These are phyloP conservation scores for Spatholobus suberectus DNA, from an alignment of 306 rosid species.

Conservation along the genomic window DNA sequence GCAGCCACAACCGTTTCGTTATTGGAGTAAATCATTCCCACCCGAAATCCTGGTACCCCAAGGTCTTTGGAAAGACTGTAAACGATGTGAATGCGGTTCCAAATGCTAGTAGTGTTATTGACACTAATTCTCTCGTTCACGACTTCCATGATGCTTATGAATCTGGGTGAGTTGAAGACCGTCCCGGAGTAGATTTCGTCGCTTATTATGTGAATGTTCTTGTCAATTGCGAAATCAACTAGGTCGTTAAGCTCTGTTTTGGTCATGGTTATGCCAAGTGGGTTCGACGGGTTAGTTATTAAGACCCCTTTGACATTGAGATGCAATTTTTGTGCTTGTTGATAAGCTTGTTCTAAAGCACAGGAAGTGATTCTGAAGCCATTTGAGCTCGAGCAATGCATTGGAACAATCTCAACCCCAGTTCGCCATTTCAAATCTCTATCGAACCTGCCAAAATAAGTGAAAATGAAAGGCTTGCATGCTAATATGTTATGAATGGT, in stretches of 20 bases:
- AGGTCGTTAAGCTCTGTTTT: conserved; percentile 57
- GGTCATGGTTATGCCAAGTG: conserved; percentile 76
- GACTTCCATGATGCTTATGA: conserved; percentile 60
- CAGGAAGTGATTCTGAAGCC: conserved; percentile 69
- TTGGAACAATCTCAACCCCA: conserved; percentile 74
- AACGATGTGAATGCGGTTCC: conserved; percentile 62
- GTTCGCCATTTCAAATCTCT: conserved; percentile 91
- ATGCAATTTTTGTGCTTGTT: conserved; percentile 51
- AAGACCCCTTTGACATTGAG: conserved; percentile 77
- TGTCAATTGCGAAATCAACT: conserved; percentile 56
- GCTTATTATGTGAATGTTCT: conserved; percentile 69
- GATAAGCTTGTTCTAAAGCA: conserved; percentile 68
- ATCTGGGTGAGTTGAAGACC: conserved; percentile 60
- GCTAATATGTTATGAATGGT: neutral
- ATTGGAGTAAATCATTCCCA: conserved; percentile 86
- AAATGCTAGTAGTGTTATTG: neutral
- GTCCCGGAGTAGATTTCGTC: conserved; percentile 89
- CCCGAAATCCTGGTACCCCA: conserved; percentile 76
- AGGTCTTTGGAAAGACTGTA: conserved; percentile 84
- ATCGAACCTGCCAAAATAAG: conserved; percentile 63
- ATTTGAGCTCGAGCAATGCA: conserved; percentile 74
- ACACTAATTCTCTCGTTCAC: conserved; percentile 17
- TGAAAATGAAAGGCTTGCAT: neutral
- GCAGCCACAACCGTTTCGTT: conserved; percentile 54
- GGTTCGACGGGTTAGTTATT: conserved; percentile 86